These are phyloP conservation scores for Paecilomyces sp. DNA, from an alignment of 2,329 filamentous ascomycete species.

Conservation along the genomic window DNA sequence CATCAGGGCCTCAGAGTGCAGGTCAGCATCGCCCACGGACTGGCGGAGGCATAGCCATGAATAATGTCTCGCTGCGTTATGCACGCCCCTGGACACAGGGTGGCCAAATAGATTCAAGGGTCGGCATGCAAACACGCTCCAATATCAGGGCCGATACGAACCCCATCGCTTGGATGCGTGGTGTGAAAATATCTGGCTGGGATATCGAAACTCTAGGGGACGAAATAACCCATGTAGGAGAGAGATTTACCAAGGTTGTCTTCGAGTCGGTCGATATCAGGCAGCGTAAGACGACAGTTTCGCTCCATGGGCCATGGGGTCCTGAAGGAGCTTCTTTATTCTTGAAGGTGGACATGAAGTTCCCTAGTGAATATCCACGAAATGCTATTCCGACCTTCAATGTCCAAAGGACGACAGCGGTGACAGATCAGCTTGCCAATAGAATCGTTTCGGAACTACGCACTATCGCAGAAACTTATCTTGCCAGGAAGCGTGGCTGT, in stretches of 20 bases:
- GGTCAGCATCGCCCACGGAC: conserved; percentile 11
- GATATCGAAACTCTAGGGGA: conserved; percentile 50
- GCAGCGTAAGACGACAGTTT: conserved; percentile 48
- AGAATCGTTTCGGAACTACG: conserved; percentile 46
- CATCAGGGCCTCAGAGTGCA: conserved; percentile 15
- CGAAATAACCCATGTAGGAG: conserved; percentile 55
- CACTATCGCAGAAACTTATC: conserved; percentile 49
- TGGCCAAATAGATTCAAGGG: conserved; percentile 41
- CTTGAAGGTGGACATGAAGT: conserved; percentile 51
- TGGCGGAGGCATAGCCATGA: conserved; percentile 38
- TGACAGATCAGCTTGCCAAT: conserved; percentile 45
- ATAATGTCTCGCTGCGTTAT: conserved; percentile 46
- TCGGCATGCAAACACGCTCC: conserved; percentile 43
- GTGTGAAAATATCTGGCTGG: conserved; percentile 53
- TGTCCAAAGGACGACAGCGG: conserved; percentile 51
- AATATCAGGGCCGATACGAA: conserved; percentile 45
- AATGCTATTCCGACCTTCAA: conserved; percentile 44
- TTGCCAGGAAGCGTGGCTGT: conserved; percentile 47
- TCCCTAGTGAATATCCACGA: conserved; percentile 51
- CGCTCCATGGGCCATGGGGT: conserved; percentile 56
- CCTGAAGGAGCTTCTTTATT: conserved; percentile 45
- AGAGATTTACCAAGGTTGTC: conserved; percentile 53
- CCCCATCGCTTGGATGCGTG: conserved; percentile 59
- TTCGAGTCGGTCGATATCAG: conserved; percentile 54
- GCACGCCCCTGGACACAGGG: conserved; percentile 40